Evolutionary conservation across 1,284 basidiomycete species (phyloP).

Genomic region (Heterobasidion irregulare): DNA sequence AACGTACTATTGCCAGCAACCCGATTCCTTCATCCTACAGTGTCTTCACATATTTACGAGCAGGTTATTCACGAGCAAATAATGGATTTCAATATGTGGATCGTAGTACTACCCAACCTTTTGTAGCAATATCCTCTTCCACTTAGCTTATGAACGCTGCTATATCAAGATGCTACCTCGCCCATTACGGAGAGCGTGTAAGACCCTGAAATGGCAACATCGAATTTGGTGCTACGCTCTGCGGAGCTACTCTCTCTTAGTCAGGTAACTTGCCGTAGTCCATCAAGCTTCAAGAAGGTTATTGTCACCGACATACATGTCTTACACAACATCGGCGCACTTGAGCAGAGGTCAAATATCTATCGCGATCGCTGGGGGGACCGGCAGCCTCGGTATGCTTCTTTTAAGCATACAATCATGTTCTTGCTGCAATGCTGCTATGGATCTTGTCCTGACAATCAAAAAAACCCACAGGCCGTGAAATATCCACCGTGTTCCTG

Average conservation of each 20-base stretch:
- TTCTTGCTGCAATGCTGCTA: not conserved
- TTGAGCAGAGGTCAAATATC: conserved; percentile 13
- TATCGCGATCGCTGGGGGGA: conserved; percentile 19
- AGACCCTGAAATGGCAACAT: too few species aligned
- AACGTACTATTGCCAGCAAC: not conserved
- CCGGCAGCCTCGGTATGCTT: conserved; percentile 18
- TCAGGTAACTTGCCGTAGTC: not conserved
- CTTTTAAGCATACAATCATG: not conserved
- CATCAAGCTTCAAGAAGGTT: not conserved
- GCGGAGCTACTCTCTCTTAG: too few species aligned
- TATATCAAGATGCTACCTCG: too few species aligned
- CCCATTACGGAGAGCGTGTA: too few species aligned
- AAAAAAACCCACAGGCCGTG: conserved; percentile 6
- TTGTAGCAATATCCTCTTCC: too few species aligned
- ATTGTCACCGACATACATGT: conserved; percentile 8
- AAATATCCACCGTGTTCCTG: conserved; percentile 13
- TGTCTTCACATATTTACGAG: too few species aligned
- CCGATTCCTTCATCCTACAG: too few species aligned
- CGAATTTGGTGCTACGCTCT: too few species aligned
- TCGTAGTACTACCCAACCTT: too few species aligned
- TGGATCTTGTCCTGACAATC: not conserved
- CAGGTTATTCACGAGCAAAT: too few species aligned
- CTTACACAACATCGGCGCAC: conserved; percentile 12
- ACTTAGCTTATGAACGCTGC: too few species aligned
- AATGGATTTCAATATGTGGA: too few species aligned